These are phyloP conservation scores for Ophiocordyceps camponoti-floridani DNA, from an alignment of 2,329 filamentous ascomycete genomes.

Conservation along the genomic window DNA sequence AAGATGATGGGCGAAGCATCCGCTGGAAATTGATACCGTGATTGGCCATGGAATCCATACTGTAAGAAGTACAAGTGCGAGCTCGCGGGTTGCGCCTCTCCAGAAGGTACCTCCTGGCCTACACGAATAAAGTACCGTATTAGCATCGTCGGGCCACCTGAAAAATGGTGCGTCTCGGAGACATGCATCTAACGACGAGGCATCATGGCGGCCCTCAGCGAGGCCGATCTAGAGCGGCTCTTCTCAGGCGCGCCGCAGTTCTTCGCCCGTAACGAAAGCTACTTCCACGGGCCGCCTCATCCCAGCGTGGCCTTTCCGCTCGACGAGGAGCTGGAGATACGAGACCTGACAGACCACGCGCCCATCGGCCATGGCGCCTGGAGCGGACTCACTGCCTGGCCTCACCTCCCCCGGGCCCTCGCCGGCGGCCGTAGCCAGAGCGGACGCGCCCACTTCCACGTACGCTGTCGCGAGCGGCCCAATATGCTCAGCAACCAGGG, in stretches of 20 bases:
- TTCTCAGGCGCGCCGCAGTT: conserved; percentile 65
- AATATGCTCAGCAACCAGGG: conserved; percentile 60
- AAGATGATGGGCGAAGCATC: too few species aligned
- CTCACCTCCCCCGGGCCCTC: conserved; percentile 25
- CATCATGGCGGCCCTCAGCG: conserved; percentile 30
- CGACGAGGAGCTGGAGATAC: conserved; percentile 41
- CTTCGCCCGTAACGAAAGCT: conserved; percentile 41
- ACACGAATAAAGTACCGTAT: background rate
- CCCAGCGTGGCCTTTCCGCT: conserved; percentile 51
- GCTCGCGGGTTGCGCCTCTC: too few species aligned
- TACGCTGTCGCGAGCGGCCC: conserved; percentile 42
- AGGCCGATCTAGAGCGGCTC: conserved; percentile 46
- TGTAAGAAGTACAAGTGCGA: too few species aligned
- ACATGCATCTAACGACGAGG: background rate
- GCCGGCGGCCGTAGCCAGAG: conserved; percentile 30
- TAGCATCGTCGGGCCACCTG: background rate
- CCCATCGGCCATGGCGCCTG: conserved; percentile 46
- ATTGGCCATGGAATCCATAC: too few species aligned
- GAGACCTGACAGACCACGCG: conserved; percentile 46
- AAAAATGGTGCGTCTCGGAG: background rate
- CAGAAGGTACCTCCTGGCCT: background rate
- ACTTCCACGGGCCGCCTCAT: conserved; percentile 39
- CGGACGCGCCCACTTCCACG: conserved; percentile 35
- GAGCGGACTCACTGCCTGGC: conserved; percentile 44
- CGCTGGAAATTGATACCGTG: too few species aligned